A percentile compares a stretch with the other conserved stretches of the same genome.
phyloP scores from a whole-genome alignment of 2,329 filamentous ascomycete species.

The Fusarium sp. region DNA sequence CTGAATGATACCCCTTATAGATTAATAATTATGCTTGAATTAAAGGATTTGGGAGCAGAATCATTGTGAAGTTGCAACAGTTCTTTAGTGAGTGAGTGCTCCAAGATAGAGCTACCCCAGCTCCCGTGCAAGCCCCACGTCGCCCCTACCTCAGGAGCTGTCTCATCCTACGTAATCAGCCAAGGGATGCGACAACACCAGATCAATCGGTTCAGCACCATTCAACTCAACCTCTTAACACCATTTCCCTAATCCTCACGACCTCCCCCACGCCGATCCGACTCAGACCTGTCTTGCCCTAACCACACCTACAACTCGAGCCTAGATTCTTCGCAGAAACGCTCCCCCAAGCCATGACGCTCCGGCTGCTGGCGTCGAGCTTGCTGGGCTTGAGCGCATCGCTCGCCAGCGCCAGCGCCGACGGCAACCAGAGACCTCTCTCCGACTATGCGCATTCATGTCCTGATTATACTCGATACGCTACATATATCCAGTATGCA shows the following conservation, averaged over 20 bases:
- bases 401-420: conserved; percentile 31
- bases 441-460: conserved; percentile 47
- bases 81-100: neutral
- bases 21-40: neutral
- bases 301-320: neutral
- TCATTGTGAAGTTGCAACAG: neutral
- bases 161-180: conserved; percentile 33
- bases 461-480: conserved; percentile 56
- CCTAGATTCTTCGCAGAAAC: neutral
- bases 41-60: neutral
- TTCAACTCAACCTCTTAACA: neutral
- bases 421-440: conserved; percentile 42
- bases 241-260: neutral
- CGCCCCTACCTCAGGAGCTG: conserved; percentile 3
- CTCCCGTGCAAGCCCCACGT: conserved; percentile 21
- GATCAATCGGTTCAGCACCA: conserved; percentile 8
- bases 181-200: conserved; percentile 26
- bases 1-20: conserved; percentile 35
- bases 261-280: neutral
- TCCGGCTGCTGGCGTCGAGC: conserved; percentile 41
- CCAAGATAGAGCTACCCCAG: conserved; percentile 10
- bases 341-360: conserved; percentile 37
- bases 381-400: conserved; percentile 42
- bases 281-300: neutral
- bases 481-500: conserved; percentile 55